Conservation (phyloP, 495 filamentous ascomycete genomes). For the Tuber indicum region DNA sequence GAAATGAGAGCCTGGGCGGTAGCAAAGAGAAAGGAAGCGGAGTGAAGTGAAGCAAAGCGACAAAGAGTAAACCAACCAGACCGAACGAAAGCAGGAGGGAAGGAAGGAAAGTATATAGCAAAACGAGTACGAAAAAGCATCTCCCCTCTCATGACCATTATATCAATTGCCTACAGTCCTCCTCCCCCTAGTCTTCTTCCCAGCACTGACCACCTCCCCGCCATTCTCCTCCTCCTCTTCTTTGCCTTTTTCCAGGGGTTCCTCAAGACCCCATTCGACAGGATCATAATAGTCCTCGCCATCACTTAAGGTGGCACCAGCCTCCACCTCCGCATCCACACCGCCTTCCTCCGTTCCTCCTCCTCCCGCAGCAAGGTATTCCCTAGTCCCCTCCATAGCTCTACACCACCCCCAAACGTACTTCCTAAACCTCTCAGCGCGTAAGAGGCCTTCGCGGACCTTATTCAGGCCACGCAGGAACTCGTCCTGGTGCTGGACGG, state of each 20-base stretch:
- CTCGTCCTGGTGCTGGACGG: constrained; percentile 94
- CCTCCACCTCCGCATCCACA: constrained; percentile 69
- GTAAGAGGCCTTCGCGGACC: constrained; percentile 67
- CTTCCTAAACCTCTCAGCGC: constrained; percentile 69
- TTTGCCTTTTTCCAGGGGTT: constrained; percentile 81
- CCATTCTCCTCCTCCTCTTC: constrained; percentile 73
- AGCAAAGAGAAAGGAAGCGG: constrained; percentile 8
- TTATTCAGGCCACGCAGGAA: constrained; percentile 72
- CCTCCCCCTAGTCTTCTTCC: constrained; percentile 68
- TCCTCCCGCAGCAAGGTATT: constrained; percentile 52
- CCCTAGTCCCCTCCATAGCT: constrained; percentile 51
- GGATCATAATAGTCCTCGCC: constrained; percentile 95
- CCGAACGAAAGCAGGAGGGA: neutral
- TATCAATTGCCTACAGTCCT: constrained; percentile 46
- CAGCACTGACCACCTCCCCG: constrained; percentile 53
- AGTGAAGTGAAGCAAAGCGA: constrained; percentile 1
- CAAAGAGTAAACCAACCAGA: neutral
- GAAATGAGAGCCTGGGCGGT: neutral
- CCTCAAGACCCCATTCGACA: constrained; percentile 77
- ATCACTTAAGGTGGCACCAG: constrained; percentile 67
- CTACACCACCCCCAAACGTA: constrained; percentile 69
- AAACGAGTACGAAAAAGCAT: constrained; percentile 8
- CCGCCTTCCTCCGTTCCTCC: constrained; percentile 45
- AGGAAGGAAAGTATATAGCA: constrained; percentile 10
- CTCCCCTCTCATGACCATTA: neutral